Evolutionary conservation across 176 grass and related monocot genomes (phyloP).

Genomic region (barley (Hordeum vulgare)): DNA sequence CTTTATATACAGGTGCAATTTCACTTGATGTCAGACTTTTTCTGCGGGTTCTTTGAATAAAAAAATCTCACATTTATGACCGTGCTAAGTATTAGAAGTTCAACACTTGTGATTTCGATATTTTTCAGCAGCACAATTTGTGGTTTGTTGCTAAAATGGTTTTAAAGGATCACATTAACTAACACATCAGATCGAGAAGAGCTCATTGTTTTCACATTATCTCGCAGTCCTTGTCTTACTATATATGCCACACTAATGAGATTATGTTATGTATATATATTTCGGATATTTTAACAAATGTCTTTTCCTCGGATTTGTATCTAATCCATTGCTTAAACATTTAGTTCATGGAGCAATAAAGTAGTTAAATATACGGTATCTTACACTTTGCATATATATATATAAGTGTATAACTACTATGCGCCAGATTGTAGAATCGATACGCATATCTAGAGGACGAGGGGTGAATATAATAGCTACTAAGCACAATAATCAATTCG

Average conservation of each 20-base stretch:
- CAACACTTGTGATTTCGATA: background rate
- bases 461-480: too few relatives aligned
- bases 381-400: too few relatives aligned
- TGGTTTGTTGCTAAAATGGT: background rate
- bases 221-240: too few relatives aligned
- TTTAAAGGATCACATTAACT: background rate
- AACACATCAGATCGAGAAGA: background rate
- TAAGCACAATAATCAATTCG: too few relatives aligned
- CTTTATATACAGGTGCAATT: too few relatives aligned
- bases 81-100: background rate
- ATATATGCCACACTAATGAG: background rate
- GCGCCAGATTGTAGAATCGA: too few relatives aligned
- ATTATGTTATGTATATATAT: background rate
- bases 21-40: too few relatives aligned
- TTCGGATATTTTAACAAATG: background rate
- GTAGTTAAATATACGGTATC: too few relatives aligned
- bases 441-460: too few relatives aligned
- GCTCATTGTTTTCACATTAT: too few relatives aligned
- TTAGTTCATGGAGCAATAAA: too few relatives aligned
- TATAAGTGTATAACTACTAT: too few relatives aligned
- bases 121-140: background rate
- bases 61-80: background rate
- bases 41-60: background rate
- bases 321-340: background rate
- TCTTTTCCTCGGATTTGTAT: background rate